Conservation (phyloP, 2,329 filamentous ascomycete species). For the Verruconis gallopava region DNA sequence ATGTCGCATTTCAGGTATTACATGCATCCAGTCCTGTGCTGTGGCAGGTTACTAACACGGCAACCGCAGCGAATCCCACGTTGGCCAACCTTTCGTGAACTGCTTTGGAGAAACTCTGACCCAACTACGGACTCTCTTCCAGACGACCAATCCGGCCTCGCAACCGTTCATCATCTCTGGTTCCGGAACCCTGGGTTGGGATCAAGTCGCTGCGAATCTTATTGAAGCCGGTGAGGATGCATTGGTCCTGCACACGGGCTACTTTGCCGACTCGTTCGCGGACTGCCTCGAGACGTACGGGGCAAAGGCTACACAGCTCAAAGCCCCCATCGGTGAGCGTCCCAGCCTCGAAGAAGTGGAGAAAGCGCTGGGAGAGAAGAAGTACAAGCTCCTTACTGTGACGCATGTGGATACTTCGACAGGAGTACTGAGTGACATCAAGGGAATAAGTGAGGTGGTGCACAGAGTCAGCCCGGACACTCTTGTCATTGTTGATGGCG, state of each 20-base stretch:
- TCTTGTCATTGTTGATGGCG: slow-evolving; percentile 82
- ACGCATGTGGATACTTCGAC: slow-evolving; percentile 98
- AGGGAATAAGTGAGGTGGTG: slow-evolving; percentile 70
- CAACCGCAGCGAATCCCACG: slow-evolving; percentile 69
- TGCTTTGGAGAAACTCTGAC: slow-evolving; percentile 81
- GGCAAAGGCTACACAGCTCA: slow-evolving; percentile 77
- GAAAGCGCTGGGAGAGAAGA: slow-evolving; percentile 74
- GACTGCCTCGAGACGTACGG: slow-evolving; percentile 88
- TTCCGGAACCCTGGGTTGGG: slow-evolving; percentile 93
- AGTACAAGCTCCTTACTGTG: slow-evolving; percentile 87
- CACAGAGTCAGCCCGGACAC: slow-evolving; percentile 82
- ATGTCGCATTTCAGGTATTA: slow-evolving; percentile 86
- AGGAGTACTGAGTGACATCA: slow-evolving; percentile 83
- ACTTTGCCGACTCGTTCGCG: slow-evolving; percentile 92
- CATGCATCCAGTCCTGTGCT: slow-evolving; percentile 11
- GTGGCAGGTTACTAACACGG: neutral
- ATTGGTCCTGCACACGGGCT: slow-evolving; percentile 87
- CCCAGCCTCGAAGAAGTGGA: slow-evolving; percentile 82
- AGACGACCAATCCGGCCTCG: slow-evolving; percentile 65
- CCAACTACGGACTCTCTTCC: slow-evolving; percentile 86
- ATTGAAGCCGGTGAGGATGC: slow-evolving; percentile 81
- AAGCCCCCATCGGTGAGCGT: slow-evolving; percentile 74
- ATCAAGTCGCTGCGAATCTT: slow-evolving; percentile 87
- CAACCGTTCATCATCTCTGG: slow-evolving; percentile 92
- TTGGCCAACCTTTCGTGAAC: slow-evolving; percentile 76